Percentiles rank a stretch among this genome's conserved stretches.
These are phyloP conservation scores for Leishmania turanica DNA, from an alignment of 208 protist genomes.

Conservation along the genomic window DNA sequence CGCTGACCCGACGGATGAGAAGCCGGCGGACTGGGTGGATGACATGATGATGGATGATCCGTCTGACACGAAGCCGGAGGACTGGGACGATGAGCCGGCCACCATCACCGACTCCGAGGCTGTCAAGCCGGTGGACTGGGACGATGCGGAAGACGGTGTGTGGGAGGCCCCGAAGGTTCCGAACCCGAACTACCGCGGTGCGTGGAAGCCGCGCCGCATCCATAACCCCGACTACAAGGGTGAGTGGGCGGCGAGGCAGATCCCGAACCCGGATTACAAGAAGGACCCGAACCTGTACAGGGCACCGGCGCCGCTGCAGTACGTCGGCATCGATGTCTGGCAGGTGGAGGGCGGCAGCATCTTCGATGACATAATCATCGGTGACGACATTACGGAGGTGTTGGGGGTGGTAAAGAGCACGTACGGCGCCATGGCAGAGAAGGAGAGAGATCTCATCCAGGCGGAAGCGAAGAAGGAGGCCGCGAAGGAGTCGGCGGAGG, in stretches of 20 bases:
- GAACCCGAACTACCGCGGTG: constrained; percentile 90
- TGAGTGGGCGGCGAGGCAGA: constrained; percentile 83
- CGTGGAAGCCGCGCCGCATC: constrained; percentile 88
- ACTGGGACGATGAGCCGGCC: constrained; percentile 87
- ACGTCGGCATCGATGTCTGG: constrained; percentile 96
- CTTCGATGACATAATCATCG: constrained; percentile 96
- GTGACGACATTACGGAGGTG: constrained; percentile 88
- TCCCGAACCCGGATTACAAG: constrained; percentile 93
- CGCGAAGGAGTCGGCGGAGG: not conserved
- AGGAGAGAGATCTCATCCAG: constrained; percentile 19
- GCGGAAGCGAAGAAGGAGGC: constrained; percentile 1
- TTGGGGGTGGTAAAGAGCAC: constrained; percentile 36
- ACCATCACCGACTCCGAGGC: constrained; percentile 90
- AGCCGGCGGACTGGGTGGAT: constrained; percentile 92
- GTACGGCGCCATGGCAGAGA: constrained; percentile 31
- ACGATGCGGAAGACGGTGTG: constrained; percentile 90
- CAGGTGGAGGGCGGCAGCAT: constrained; percentile 96
- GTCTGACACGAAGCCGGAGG: constrained; percentile 87
- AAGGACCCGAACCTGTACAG: constrained; percentile 78
- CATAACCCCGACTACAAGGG: constrained; percentile 96
- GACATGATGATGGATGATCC: constrained; percentile 87
- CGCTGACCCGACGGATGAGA: constrained; percentile 87
- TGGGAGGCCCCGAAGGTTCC: constrained; percentile 85
- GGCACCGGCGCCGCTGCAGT: constrained; percentile 55
- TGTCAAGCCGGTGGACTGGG: constrained; percentile 93